Evolutionary conservation across 495 filamentous ascomycete species (phyloP), one percentile per base, ranked within the genome.

Genomic region (Polyplosphaeria fusca): DNA sequence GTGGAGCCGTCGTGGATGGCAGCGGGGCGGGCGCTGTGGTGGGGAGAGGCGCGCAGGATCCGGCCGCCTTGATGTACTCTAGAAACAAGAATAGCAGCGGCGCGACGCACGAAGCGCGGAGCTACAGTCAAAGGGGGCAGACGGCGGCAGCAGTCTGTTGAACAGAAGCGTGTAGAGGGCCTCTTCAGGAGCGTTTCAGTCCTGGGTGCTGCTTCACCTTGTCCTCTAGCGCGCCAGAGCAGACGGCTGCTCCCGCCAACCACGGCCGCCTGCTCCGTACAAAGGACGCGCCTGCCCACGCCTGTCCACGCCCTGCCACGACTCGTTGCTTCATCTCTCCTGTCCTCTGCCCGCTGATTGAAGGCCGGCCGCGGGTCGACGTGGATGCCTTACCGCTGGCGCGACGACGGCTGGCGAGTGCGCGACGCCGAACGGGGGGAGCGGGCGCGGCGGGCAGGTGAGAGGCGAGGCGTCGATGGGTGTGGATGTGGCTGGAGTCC

Each of bases 101-200:
- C 30, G 30, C 30, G 30, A 35, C 7, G 14, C 30, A 35, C 7
- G 14, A 14, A 14, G 30, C 30, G 30, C 30, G 7, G 30, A 14
- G 30, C 30, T 35, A 35, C 30, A 7, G 30, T 14, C 14, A 14
- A 7, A 35, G 23, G n/a, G 43, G 16, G 23, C 43, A 4, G 23
- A 32, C 5, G 18, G 45, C 45, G 9, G 39, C 5, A 7, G 39
- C 20, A 38, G 32, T 19, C 12, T 16, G 19, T 12, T 5, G 5
- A 13, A 42, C 5, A 42, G 39, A 42, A 13, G 39, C 5, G 9
- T 18, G n/a, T 50, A 20, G 5, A 12, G 20, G 37, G 47, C 9
- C 37, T 45, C 22, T 39, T 42, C 53, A 56, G 52, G 53, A 57
- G 59, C 32, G 52, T 63, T 63, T 57, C 52, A 63, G 46, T 47